Base-by-base conservation (phyloP, 371 early-diverging fungal genomes). In the Mortierella sp. region DNA sequence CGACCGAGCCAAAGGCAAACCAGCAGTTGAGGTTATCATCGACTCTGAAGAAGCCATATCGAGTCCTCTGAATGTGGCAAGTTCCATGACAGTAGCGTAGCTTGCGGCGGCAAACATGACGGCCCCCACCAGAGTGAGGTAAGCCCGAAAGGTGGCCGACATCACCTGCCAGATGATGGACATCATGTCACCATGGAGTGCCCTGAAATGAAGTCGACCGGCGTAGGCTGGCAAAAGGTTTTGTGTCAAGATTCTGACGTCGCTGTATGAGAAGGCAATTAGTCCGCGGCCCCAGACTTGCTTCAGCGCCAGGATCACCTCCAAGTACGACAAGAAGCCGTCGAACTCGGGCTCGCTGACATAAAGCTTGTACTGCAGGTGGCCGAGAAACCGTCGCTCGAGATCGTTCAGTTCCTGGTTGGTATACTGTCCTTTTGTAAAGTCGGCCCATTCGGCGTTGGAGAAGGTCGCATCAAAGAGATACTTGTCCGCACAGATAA, bases 361-460 rank as follows among this genome's bases (percentile, higher is more conserved):
- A 72, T 86, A 91, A 6, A 91, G 71, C 14, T 78, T 76, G 57
- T 88, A 91, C 21, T 90, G 77, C 61, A 92, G 73, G 16, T 88
- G 90, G 0, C 79, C 78, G 19, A 92, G 76, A 69, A 92, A 90
- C 19, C 88, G 88, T 21, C 88, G 86, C 70, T 91, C 92, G 3
- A 92, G 77, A 11, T 71, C 75, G 71, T 91, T 93, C 77, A 93
- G 88, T n/a, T 90, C 89, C 37, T 76, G 48, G 21, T 79, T 88
- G 9, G 88, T 81, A 76, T 91, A 93, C 9, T 83, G 81, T 54
- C 87, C 88, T 9, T 88, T 83, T 10, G 91, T 90, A 75, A 89
- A 90, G 51, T 91, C 90, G 57, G 89, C 88, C 94, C 93, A 93
- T 70, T 93, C 93, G 4, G 87, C 82, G 80, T 93, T 92, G 8